Evolutionary conservation across 2,329 filamentous ascomycete species (phyloP), one percentile per base, ranked within the genome.

Genomic region (Zymoseptoria ardabiliae): DNA sequence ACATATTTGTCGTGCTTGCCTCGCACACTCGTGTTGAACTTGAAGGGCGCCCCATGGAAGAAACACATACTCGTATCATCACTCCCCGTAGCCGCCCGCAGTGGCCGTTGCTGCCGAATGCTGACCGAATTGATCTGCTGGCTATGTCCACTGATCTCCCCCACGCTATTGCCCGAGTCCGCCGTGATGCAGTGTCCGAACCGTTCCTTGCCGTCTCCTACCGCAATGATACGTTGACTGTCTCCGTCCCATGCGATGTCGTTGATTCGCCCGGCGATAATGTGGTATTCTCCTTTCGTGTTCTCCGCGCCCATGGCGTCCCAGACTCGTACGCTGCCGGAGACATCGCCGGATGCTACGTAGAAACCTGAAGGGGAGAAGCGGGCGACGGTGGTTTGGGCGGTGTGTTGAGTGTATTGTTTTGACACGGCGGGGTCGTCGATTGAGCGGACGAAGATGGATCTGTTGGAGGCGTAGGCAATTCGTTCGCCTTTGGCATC

Each of bases 231-330:
- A 54, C 94, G 88, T 78, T 97, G 92, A 62, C 90, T 96, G 76
- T 99, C 94, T 59, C 92, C 93, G 70, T 97, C 94, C 92, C 94
- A 99, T 1, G 91, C 93, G 65, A 99, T 85, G 73, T 99, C 94
- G 73, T 96, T 96, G 77, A 99, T 93, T 57, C 90, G 88, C 11
- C 94, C 94, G 35, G 90, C 91, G 70, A 97, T 92, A 76, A 97
- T 97, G 71, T 86, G 83, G 76, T 96, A 97, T 75, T 97, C 93
- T 66, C 92, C 90, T 75, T 95, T 96, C 52, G 91, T 96, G 70
- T 87, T 90, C 52, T 91, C 91, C 67, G 91, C 90, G 58, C 93
- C 87, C 11, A 89, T 86, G 64, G 82, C 84, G 74, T 97, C 93
- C 94, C 94, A 99, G 4, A 99, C 89, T 64, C 90, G 85, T 50